A percentile compares a stretch with the other conserved stretches of the same genome.
phyloP scores from a whole-genome alignment of 176 grass and related monocot species.

The Aegilops speltoides region DNA sequence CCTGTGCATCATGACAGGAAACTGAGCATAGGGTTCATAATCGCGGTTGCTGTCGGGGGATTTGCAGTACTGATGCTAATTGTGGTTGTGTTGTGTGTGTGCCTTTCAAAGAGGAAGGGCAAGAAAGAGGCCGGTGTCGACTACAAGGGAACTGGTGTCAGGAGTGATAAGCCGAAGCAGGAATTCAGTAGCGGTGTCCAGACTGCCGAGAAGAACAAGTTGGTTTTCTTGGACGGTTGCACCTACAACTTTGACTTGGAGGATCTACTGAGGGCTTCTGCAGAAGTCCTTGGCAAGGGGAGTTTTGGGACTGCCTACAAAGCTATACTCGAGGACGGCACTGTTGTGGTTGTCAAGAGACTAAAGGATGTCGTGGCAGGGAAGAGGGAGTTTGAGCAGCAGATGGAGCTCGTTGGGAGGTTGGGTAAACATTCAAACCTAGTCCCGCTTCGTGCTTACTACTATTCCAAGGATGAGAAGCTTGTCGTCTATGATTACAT shows the following conservation, averaged over 20 bases:
- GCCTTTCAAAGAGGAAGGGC: slow-evolving; percentile 59
- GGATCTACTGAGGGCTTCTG: slow-evolving; percentile 89
- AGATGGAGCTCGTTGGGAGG: slow-evolving; percentile 87
- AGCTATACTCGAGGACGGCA: slow-evolving; percentile 87
- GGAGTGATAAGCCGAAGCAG: slow-evolving; percentile 73
- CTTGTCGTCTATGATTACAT: slow-evolving; percentile 87
- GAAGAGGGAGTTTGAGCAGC: slow-evolving; percentile 95
- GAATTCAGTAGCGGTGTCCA: slow-evolving; percentile 84
- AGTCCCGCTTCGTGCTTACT: slow-evolving; percentile 79
- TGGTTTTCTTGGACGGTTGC: slow-evolving; percentile 88
- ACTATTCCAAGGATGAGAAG: slow-evolving; percentile 99
- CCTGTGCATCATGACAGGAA: slow-evolving; percentile 41
- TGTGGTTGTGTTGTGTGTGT: slow-evolving; percentile 57
- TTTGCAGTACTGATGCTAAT: slow-evolving; percentile 64
- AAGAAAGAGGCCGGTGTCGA: slow-evolving; percentile 38
- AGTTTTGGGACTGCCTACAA: slow-evolving; percentile 92
- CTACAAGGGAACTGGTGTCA: slow-evolving; percentile 30
- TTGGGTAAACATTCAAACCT: slow-evolving; percentile 67
- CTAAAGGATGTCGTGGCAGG: slow-evolving; percentile 77
- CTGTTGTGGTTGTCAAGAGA: slow-evolving; percentile 90
- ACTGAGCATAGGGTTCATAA: slow-evolving; percentile 63
- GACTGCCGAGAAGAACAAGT: slow-evolving; percentile 78
- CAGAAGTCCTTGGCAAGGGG: slow-evolving; percentile 98
- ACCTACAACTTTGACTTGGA: slow-evolving; percentile 95
- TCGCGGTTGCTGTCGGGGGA: slow-evolving; percentile 74